These are phyloP conservation scores for Gossypium gossypioides DNA, from an alignment of 441 rosid species.

Conservation along the genomic window DNA sequence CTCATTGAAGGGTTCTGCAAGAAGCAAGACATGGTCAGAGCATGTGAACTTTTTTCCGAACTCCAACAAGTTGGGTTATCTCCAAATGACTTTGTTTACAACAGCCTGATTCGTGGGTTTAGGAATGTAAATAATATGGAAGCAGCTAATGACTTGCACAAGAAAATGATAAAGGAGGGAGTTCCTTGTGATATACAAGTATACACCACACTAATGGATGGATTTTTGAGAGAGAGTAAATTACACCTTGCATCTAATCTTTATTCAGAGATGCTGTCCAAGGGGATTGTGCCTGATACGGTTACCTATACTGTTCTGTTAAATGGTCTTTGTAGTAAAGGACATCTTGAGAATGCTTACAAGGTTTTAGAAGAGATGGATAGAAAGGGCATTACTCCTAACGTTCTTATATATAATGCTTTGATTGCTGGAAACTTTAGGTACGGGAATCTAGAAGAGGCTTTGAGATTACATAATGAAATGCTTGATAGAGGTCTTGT, in stretches of 20 bases:
- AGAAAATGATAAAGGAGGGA: conserved; percentile 43
- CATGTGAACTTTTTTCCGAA: conserved; percentile 38
- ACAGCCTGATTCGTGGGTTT: conserved; percentile 54
- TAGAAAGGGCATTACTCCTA: conserved; percentile 31
- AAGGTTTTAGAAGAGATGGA: conserved; percentile 53
- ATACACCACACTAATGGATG: conserved; percentile 57
- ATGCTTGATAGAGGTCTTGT: conserved; percentile 70
- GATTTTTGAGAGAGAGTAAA: conserved; percentile 43
- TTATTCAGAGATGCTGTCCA: conserved; percentile 49
- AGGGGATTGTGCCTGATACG: conserved; percentile 47
- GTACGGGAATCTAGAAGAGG: conserved; percentile 46
- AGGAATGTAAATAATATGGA: conserved; percentile 43
- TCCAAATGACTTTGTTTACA: conserved; percentile 39
- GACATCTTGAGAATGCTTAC: conserved; percentile 46
- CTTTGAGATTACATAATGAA: conserved; percentile 61
- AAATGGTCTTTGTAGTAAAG: conserved; percentile 39
- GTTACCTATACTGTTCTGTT: conserved; percentile 41
- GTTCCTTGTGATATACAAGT: conserved; percentile 42
- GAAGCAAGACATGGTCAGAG: conserved; percentile 43
- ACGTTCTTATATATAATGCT: conserved; percentile 43
- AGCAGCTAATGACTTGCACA: conserved; percentile 40
- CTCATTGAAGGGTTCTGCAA: conserved; percentile 52
- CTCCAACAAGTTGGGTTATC: conserved; percentile 47
- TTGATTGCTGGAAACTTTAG: conserved; percentile 56
- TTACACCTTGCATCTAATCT: conserved; percentile 37